A percentile compares a stretch with the other conserved stretches of the same genome.
These are phyloP conservation scores for Coemansia sp. DNA, from an alignment of 192 early-diverging fungal genomes.

Conservation along the genomic window DNA sequence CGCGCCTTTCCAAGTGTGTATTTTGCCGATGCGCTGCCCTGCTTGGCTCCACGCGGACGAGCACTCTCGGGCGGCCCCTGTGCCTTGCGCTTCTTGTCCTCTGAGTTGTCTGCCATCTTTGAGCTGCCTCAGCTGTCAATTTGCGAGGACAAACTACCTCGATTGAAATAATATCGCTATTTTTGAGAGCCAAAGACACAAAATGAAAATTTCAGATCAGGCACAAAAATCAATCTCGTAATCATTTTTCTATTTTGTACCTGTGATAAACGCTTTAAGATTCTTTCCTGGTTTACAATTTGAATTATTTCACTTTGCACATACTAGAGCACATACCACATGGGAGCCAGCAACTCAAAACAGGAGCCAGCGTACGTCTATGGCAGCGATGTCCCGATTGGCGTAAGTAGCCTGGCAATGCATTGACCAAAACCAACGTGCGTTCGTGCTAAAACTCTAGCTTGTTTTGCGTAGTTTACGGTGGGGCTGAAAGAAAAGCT, in stretches of 20 bases:
- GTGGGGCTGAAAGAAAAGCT: slow-evolving; percentile 40
- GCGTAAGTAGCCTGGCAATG: slow-evolving; percentile 31
- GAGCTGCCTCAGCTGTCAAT: not conserved
- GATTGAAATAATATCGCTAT: not conserved
- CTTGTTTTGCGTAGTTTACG: slow-evolving; percentile 30
- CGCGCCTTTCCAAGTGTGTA: slow-evolving; percentile 49
- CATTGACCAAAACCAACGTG: not conserved
- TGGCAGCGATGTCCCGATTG: slow-evolving; percentile 37
- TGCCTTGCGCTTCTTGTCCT: slow-evolving; percentile 8
- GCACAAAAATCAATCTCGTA: not conserved
- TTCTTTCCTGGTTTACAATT: slow-evolving; percentile 3
- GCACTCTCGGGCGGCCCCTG: not conserved
- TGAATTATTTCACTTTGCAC: not conserved
- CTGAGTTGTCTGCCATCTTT: not conserved
- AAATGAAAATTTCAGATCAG: slow-evolving; percentile 5
- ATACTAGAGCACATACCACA: slow-evolving; percentile 4
- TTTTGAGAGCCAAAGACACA: not conserved
- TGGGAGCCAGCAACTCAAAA: slow-evolving; percentile 53
- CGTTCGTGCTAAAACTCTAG: not conserved
- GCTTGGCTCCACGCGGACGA: not conserved
- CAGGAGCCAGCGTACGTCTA: slow-evolving; percentile 48
- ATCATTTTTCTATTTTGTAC: not conserved
- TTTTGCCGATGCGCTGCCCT: slow-evolving; percentile 5
- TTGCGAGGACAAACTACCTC: not conserved
- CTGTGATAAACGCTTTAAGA: not conserved